Evolutionary conservation across 306 rosid genomes (phyloP).

Genomic region (Elaeagnus macrophylla): DNA sequence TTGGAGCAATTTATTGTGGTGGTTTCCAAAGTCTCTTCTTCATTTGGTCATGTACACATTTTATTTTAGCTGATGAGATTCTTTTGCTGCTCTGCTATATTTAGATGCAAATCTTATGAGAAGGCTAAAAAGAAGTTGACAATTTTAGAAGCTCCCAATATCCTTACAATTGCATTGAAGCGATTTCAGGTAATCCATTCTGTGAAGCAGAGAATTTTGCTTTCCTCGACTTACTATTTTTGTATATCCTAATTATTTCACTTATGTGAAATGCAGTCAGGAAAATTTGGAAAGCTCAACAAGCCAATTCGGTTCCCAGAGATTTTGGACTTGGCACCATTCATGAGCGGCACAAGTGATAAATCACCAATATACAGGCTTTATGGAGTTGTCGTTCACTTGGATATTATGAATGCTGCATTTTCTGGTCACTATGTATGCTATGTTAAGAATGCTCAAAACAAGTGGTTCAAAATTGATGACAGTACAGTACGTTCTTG

Average conservation of each 20-base stretch:
- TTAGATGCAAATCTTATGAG: conserved; percentile 88
- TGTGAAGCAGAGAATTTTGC: conserved; percentile 6
- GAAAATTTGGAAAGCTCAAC: conserved; percentile 93
- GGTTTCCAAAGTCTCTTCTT: background rate
- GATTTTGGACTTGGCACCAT: conserved; percentile 78
- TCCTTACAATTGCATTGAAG: conserved; percentile 90
- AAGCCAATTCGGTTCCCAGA: conserved; percentile 82
- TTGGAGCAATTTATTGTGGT: background rate
- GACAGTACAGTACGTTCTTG: conserved; percentile 67
- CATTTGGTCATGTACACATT: background rate
- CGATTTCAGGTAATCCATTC: conserved; percentile 75
- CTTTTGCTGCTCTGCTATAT: conserved; percentile 7
- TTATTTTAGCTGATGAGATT: background rate
- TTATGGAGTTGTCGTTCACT: conserved; percentile 85
- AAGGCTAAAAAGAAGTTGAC: conserved; percentile 95
- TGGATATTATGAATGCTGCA: conserved; percentile 87
- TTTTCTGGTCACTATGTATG: conserved; percentile 96
- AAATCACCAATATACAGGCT: conserved; percentile 74
- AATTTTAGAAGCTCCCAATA: conserved; percentile 87
- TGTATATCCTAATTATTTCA: conserved; percentile 7
- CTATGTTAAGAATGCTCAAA: conserved; percentile 75
- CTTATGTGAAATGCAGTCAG: conserved; percentile 44
- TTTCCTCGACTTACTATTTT: background rate
- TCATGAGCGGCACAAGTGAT: conserved; percentile 84
- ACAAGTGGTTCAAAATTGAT: conserved; percentile 97